Evolutionary conservation across 225 moss, liverwort and hornwort genomes (phyloP).

Genomic region (Sphagnum tenellum): DNA sequence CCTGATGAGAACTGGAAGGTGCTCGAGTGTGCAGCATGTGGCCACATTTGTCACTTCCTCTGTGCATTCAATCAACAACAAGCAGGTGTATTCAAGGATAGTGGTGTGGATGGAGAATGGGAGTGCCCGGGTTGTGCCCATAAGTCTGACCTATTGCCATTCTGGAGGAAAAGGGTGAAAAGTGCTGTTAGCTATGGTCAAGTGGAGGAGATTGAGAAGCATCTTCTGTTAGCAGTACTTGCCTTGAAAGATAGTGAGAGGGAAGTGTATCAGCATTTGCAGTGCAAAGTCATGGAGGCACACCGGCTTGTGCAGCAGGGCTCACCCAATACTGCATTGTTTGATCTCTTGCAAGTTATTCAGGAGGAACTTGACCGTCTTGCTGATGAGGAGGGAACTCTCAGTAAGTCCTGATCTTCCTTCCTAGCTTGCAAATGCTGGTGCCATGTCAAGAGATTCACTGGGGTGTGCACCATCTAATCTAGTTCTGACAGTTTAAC

Average conservation of each 20-base stretch:
- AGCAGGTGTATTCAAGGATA: slow-evolving; percentile 26
- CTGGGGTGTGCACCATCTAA: too few relatives aligned
- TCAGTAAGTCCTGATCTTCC: background rate
- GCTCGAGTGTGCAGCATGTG: slow-evolving; percentile 22
- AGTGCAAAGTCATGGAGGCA: slow-evolving; percentile 4
- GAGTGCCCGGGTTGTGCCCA: slow-evolving; percentile 24
- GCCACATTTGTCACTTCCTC: slow-evolving; percentile 31
- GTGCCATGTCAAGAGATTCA: too few relatives aligned
- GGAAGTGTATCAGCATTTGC: background rate
- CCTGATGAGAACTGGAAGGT: slow-evolving; percentile 20
- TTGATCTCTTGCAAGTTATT: slow-evolving; percentile 1
- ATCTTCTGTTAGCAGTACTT: slow-evolving; percentile 2
- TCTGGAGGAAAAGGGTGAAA: slow-evolving; percentile 10
- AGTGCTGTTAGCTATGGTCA: background rate
- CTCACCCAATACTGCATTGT: background rate
- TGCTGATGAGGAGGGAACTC: background rate
- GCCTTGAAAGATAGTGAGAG: slow-evolving; percentile 6
- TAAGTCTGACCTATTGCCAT: slow-evolving; percentile 21
- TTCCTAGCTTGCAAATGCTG: too few relatives aligned
- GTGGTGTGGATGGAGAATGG: slow-evolving; percentile 21
- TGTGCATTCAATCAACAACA: slow-evolving; percentile 17
- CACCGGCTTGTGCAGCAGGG: background rate
- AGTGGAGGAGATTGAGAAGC: slow-evolving; percentile 2
- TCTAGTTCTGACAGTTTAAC: too few relatives aligned
- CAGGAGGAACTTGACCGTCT: slow-evolving; percentile 4